Evolutionary conservation across 306 rosid species (phyloP), one percentile per base, ranked within the genome.

Genomic region (Neltuma alba): DNA sequence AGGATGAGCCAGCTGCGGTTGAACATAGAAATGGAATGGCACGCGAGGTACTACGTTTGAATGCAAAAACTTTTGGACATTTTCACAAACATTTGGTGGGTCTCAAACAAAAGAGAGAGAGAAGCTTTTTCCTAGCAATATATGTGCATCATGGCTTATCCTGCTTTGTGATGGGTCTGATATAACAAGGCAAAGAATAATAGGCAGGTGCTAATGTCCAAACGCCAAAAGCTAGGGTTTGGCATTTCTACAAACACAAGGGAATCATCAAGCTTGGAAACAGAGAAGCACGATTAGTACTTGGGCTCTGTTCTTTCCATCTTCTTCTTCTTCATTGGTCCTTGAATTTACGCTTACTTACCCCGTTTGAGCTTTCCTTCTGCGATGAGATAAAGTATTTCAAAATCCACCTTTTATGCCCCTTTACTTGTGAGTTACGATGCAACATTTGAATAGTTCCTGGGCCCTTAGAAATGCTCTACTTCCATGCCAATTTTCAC

Each of bases 11-110:
- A 78, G 70, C 64, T 54, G 63, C 20, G 28, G 8, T 15, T 63
- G 75, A 82, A 83, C 86, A 82, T 85, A 65, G 67, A 82, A 79
- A 79, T 75, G 79, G 82, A 55, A 86, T 79, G 80, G 75, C 89
- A 86, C 81, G 87, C 85, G 66, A 79, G 52, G 83, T 67, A 85
- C 85, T 69, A 42, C 50, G 74, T 44, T 66, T 38, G 15, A 47
- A 30, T 23, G 16, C 69, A 28, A 69, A 54, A 3, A 14, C 58
- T 33, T 77, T 74, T 78, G 77, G 82, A 75, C 42, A 70, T 75
- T 85, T 34, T 72, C 67, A 76, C 70, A 68, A 73, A 80, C 81
- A 80, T 75, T 79, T 76, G 47, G 42, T 80, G 55, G 52, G 64
- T 76, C 62, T 8, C 54, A 72, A 37, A 6, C 9, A 11, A 4